These are phyloP conservation scores for Penicillium pulvis DNA, from an alignment of 495 filamentous ascomycete species.

Conservation along the genomic window DNA sequence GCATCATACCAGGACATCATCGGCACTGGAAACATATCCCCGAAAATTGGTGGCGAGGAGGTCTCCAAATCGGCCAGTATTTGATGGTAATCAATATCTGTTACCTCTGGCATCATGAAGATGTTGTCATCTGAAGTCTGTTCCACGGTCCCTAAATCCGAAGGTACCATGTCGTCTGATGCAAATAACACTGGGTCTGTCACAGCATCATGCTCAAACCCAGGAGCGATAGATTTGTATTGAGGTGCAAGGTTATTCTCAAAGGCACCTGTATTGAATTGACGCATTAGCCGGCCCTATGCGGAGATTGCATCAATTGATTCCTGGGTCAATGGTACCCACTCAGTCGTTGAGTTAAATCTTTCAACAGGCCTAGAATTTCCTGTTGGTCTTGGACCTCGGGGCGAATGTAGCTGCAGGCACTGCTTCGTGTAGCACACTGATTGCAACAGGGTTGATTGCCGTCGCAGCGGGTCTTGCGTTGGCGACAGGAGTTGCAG, in stretches of 20 bases:
- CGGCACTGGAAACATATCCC: not conserved
- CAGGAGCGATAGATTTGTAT: not conserved
- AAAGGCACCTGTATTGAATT: not conserved
- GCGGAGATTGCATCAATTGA: not conserved
- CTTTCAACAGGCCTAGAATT: not conserved
- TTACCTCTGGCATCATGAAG: not conserved
- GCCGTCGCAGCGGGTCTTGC: not conserved
- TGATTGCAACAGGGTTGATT: not conserved
- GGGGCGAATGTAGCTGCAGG: not conserved
- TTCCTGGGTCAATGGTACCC: not conserved
- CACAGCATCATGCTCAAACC: not conserved
- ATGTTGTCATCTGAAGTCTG: not conserved
- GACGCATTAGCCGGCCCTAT: not conserved
- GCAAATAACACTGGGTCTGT: not conserved
- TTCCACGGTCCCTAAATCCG: not conserved
- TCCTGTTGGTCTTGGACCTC: not conserved
- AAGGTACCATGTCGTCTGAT: not conserved
- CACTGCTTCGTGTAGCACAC: not conserved
- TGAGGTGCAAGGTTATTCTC: not conserved
- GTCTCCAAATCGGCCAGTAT: not conserved
- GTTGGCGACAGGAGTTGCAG: not conserved
- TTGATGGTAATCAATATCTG: not conserved
- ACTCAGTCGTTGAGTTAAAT: not conserved
- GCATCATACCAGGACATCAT: not conserved
- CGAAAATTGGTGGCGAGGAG: not conserved